phyloP scores from a whole-genome alignment of 2,329 filamentous ascomycete species.

The Capronia coronata region DNA sequence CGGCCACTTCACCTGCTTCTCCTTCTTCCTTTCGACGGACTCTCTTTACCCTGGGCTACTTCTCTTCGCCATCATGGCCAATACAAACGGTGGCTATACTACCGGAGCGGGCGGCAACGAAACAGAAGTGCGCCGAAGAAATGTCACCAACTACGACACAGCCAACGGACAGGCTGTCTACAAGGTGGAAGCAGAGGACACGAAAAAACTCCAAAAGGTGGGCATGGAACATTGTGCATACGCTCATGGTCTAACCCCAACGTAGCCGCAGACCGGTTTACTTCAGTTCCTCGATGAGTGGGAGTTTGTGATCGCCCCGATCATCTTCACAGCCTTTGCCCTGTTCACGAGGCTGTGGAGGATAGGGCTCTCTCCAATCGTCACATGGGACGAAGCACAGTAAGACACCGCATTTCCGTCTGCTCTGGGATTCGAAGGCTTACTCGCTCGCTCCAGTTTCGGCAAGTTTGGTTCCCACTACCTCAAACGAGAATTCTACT shows the following conservation, averaged over 20 bases:
- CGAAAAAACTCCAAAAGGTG: slow-evolving; percentile 36
- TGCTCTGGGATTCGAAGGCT: neutral
- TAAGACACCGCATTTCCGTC: slow-evolving; percentile 39
- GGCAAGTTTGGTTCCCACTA: slow-evolving; percentile 97
- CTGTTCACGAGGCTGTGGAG: slow-evolving; percentile 63
- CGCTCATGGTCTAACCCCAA: neutral
- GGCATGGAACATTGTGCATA: slow-evolving; percentile 4
- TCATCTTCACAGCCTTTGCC: slow-evolving; percentile 56
- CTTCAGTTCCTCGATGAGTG: slow-evolving; percentile 47
- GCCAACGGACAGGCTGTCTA: slow-evolving; percentile 26
- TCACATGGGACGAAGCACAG: slow-evolving; percentile 72
- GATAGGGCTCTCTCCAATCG: slow-evolving; percentile 62
- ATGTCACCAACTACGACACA: slow-evolving; percentile 35
- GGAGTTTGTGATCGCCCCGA: slow-evolving; percentile 57
- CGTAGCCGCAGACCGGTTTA: slow-evolving; percentile 33
- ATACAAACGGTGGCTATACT: slow-evolving; percentile 14
- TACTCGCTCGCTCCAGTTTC: slow-evolving; percentile 32
- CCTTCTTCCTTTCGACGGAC: neutral
- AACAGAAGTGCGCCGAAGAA: slow-evolving; percentile 39
- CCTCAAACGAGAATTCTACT: slow-evolving; percentile 98
- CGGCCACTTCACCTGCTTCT: slow-evolving; percentile 12
- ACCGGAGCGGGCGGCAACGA: slow-evolving; percentile 32
- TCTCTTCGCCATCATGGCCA: slow-evolving; percentile 13
- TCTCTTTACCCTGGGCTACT: neutral
- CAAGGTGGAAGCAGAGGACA: slow-evolving; percentile 31